Base-by-base conservation (phyloP, 2,329 filamentous ascomycete genomes). In the Talaromyces albobiverticillius region DNA sequence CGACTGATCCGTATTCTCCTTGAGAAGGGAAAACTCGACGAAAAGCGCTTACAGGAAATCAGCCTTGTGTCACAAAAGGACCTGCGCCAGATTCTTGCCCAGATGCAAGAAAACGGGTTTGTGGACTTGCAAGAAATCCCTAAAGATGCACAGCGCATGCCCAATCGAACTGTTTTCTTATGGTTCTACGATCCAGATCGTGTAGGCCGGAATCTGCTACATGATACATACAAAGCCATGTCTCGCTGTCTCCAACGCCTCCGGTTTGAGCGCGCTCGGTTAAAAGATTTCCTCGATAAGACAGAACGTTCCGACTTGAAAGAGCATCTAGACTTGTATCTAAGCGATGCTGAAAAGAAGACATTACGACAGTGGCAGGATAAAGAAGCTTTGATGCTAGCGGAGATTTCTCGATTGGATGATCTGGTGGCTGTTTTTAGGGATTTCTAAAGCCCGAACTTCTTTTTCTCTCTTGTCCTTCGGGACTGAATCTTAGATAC, bases 91-190 rank as follows among this genome's bases (percentile, higher is more conserved):
- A 88, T 91, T 58, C 86, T 97, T 71, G 86, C 89, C 13, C 84
- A 86, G 58, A 89, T 99, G 81, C 89, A 95, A 62, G 86, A 90
- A 69, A 85, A 85, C 16, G 93, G 94, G 2, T 86, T 94, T 57
- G 84, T 96, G 11, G 90, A 97, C 61, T 84, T 95, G 5, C 94
- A 99, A 70, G 94, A 99, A 74, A 87, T 99, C 0, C 94, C 94
- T 0, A 89, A 89, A 60, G 93, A 97, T 64, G 87, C 87, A 60
- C 87, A 86, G 58, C 86, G 91, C 31, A 83, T 88, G 62, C 89
- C 92, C 0, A 89, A 86, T 58, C 85, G 90, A 50, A 95, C 91
- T 0, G 82, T 96, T 22, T 97, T 92, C 69, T 83, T 97, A 53
- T 96, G 92, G 86, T 96, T 85, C 77, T 95, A 90, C 70, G 92